A percentile compares a stretch with the other conserved stretches of the same genome.
phyloP scores from a whole-genome alignment of 495 filamentous ascomycete species.

The Penicillium samsonianum region DNA sequence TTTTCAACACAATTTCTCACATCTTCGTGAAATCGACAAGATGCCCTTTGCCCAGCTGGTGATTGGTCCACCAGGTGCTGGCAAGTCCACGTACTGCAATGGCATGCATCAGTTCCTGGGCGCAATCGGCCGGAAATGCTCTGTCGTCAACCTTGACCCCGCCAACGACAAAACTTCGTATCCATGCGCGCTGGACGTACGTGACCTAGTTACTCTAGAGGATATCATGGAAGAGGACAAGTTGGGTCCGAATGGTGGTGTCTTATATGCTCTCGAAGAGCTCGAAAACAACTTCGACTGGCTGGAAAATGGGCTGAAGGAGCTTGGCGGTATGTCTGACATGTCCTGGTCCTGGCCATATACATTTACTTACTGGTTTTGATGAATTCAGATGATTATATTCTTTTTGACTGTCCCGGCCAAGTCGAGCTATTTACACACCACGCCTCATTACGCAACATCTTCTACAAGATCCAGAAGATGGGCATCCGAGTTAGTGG shows the following conservation, averaged over 20 bases:
- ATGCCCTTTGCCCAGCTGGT: conserved; percentile 78
- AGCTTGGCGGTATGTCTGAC: conserved; percentile 57
- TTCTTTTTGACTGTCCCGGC: conserved; percentile 94
- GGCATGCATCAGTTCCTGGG: conserved; percentile 98
- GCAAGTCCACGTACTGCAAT: conserved; percentile 97
- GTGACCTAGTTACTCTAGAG: conserved; percentile 82
- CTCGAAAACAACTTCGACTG: conserved; percentile 90
- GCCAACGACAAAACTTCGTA: conserved; percentile 75
- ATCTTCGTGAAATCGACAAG: conserved; percentile 4
- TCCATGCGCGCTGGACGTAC: conserved; percentile 86
- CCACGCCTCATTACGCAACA: conserved; percentile 83
- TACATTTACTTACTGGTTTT: conserved; percentile 2
- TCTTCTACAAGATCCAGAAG: conserved; percentile 88
- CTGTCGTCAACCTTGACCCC: conserved; percentile 93
- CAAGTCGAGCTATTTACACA: conserved; percentile 97
- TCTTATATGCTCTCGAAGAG: conserved; percentile 93
- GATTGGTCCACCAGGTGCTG: conserved; percentile 87
- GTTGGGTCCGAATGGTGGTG: conserved; percentile 88
- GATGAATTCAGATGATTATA: conserved; percentile 71
- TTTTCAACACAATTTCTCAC: not conserved
- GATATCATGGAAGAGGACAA: conserved; percentile 93
- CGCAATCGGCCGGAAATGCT: conserved; percentile 91
- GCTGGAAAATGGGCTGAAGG: conserved; percentile 75
- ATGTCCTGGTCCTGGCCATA: not conserved
- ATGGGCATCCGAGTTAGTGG: conserved; percentile 80